Evolutionary conservation across 305 asterid species (phyloP), one percentile per base, ranked within the genome.

Genomic region (Fraxinus angustifolia): DNA sequence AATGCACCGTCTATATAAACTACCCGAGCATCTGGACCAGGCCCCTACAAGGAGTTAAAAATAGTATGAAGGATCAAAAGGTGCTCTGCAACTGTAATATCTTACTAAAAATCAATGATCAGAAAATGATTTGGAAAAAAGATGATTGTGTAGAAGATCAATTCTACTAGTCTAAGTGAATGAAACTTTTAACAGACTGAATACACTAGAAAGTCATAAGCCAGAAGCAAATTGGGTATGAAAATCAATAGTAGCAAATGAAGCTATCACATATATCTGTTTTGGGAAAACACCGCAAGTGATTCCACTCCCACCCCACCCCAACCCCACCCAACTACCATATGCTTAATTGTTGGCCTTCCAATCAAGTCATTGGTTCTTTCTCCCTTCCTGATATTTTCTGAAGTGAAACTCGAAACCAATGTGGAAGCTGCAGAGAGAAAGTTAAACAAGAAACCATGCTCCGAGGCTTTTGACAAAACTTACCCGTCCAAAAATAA

Each of bases 1-100:
- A 94, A 94, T 48, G 97, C 98, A 31, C 98, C 98, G 82, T 94
- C 98, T 78, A 94, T 94, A 88, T 94, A 94, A 81, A 94, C 89
- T 74, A 94, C 90, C 81, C 96, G 98, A 83, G 97, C 96, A 89
- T 91, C 95, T 70, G 97, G 97, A 85, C 94, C 93, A 84, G 98
- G 93, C 78, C 97, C 98, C 98, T 94, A 23, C 56, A 86, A 78
- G 16, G 80, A 21, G 74, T 38, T 78, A 81, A 81, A 81, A 30
- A 35, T 72, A 36, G 71, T 1, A 11, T 70, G 11, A 48, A 53
- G 75, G 79, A 74, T 76, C 72, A 80, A 73, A 26, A 81, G 80
- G 21, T 35, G 81, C 74, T 78, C 68, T 48, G 42, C 82, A 82
- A 30, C 33, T 79, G 83, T 77, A 76, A 84, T 67, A 71, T 76